phyloP scores from a whole-genome alignment of 345 rosid genomes.

The Eucalyptus marginata region DNA sequence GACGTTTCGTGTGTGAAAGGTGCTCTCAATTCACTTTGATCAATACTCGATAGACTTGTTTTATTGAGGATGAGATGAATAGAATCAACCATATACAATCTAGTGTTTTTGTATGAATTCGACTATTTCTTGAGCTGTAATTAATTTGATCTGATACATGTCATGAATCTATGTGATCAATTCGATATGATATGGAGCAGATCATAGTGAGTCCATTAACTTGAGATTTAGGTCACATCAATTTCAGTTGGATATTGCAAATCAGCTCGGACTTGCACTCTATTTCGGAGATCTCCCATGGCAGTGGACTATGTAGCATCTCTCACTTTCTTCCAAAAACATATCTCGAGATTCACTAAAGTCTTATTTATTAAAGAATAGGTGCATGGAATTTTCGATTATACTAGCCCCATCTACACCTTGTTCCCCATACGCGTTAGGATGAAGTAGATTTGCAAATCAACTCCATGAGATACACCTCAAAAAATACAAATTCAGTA shows the following conservation, averaged over 20 bases:
- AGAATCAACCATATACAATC: too few species aligned
- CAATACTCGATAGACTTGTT: too few species aligned
- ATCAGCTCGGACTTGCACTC: not conserved
- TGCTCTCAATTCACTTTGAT: too few species aligned
- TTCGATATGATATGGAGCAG: not conserved
- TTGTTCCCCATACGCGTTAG: fast-evolving
- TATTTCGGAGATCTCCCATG: fast-evolving
- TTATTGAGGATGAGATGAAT: too few species aligned
- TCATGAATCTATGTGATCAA: not conserved
- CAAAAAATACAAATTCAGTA: not conserved
- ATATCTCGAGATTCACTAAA: too few species aligned
- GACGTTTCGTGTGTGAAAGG: too few species aligned
- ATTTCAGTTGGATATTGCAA: not conserved
- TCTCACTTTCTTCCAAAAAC: not conserved
- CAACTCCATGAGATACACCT: not conserved
- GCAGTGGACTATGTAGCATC: not conserved
- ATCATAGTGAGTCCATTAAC: not conserved
- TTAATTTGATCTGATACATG: too few species aligned
- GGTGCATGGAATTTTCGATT: not conserved
- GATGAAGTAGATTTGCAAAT: not conserved
- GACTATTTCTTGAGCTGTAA: not conserved
- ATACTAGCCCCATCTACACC: not conserved
- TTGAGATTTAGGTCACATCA: too few species aligned
- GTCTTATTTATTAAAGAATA: not conserved
- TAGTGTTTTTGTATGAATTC: too few species aligned